These are phyloP conservation scores for Chloranthus sessilifolius DNA, from an alignment of 164 flowering plant genomes.

Conservation along the genomic window DNA sequence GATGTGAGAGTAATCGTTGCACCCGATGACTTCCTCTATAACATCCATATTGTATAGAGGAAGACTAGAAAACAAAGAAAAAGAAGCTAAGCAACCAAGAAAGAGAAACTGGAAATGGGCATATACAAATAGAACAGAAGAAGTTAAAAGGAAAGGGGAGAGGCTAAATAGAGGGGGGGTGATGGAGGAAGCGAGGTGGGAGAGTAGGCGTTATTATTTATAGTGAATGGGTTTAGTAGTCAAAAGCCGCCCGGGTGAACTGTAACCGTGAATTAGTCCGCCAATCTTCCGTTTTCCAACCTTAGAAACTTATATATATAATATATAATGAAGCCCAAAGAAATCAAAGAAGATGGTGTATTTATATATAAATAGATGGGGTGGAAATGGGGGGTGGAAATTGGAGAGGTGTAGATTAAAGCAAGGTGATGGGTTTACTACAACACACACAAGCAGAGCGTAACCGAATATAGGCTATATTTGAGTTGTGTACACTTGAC, in stretches of 20 bases:
- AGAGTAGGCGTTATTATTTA: constrained; percentile 21
- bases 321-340: background rate
- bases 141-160: constrained; percentile 5
- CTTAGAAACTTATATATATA: constrained; percentile 16
- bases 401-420: constrained; percentile 13
- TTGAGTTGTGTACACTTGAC: constrained; percentile 10
- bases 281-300: constrained; percentile 31
- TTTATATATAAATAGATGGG: background rate
- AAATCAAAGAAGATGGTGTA: background rate
- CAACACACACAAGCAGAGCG: background rate
- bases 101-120: background rate
- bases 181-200: constrained; percentile 19
- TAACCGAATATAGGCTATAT: constrained; percentile 1
- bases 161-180: background rate
- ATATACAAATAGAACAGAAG: constrained; percentile 6
- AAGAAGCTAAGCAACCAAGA: background rate
- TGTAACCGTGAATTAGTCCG: constrained; percentile 34
- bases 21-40: constrained; percentile 31
- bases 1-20: constrained; percentile 8
- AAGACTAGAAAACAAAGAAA: background rate
- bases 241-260: constrained; percentile 32
- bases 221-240: constrained; percentile 15
- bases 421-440: background rate
- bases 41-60: background rate
- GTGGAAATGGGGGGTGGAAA: background rate